Evolutionary conservation across 495 filamentous ascomycete species (phyloP).

Genomic region (Aspergillus bertholletiae): DNA sequence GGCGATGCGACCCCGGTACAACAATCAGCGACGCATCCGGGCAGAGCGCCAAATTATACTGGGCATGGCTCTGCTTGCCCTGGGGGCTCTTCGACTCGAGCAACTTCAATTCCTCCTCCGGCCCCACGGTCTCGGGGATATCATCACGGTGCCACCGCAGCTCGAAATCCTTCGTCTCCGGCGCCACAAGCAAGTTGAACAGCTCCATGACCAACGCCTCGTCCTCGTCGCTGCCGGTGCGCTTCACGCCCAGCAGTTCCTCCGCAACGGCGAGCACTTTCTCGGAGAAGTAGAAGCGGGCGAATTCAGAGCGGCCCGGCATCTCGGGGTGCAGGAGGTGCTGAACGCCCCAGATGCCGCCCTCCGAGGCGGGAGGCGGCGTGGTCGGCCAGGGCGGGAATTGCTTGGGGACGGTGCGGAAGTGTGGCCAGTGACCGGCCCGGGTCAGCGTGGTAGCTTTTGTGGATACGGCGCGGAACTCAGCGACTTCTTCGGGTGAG

Average conservation of each 20-base stretch:
- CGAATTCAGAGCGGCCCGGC: slow-evolving; percentile 51
- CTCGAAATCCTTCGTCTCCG: slow-evolving; percentile 57
- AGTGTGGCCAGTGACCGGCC: slow-evolving; percentile 66
- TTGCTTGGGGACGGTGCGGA: slow-evolving; percentile 80
- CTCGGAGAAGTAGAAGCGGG: slow-evolving; percentile 61
- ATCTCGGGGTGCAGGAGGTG: slow-evolving; percentile 73
- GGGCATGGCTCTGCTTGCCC: slow-evolving; percentile 58
- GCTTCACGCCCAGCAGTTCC: slow-evolving; percentile 48
- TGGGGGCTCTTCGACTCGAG: slow-evolving; percentile 38
- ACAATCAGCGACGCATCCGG: slow-evolving; percentile 65
- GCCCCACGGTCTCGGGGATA: slow-evolving; percentile 52
- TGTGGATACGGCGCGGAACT: slow-evolving; percentile 54
- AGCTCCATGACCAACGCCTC: slow-evolving; percentile 71
- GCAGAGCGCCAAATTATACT: slow-evolving; percentile 75
- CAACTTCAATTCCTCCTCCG: slow-evolving; percentile 52
- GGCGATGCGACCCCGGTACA: slow-evolving; percentile 65
- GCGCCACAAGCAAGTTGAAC: slow-evolving; percentile 73
- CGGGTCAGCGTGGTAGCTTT: slow-evolving; percentile 54
- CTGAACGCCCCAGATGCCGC: slow-evolving; percentile 83
- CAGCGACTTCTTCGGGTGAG: slow-evolving; percentile 38
- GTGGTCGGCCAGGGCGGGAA: slow-evolving; percentile 74
- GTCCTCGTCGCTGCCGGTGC: slow-evolving; percentile 17
- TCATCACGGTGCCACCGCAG: slow-evolving; percentile 80
- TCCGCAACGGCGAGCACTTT: slow-evolving; percentile 53
- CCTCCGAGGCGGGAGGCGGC: slow-evolving; percentile 41